Evolutionary conservation across 768 basidiomycete species (phyloP).

Genomic region (Coprinopsis strossmayeri): DNA sequence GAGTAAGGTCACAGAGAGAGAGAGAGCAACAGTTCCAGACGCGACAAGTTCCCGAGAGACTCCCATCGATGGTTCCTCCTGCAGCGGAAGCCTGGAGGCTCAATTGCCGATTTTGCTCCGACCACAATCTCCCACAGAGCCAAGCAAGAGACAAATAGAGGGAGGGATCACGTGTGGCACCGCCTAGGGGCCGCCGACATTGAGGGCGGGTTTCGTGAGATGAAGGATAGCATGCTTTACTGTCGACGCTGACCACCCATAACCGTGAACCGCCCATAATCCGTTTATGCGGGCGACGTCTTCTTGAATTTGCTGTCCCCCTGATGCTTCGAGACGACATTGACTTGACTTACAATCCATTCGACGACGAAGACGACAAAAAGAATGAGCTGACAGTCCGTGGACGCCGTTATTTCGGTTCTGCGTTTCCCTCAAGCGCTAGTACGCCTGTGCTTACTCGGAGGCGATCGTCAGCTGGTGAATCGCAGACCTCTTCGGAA

Average conservation of each 20-base stretch:
- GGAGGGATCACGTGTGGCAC: background rate
- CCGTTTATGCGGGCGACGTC: background rate
- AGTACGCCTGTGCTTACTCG: conserved; percentile 14
- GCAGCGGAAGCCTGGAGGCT: too few species aligned
- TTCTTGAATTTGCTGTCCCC: background rate
- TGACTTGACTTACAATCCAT: conserved; percentile 14
- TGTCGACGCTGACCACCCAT: background rate
- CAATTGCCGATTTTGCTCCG: too few species aligned
- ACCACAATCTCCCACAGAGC: background rate
- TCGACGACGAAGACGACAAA: conserved; percentile 8
- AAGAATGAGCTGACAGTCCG: conserved; percentile 8
- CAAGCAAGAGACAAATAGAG: background rate
- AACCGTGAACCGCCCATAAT: background rate
- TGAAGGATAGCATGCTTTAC: background rate
- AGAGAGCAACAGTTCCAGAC: too few species aligned
- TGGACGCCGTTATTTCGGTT: conserved; percentile 19
- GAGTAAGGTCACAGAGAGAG: too few species aligned
- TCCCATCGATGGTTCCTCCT: too few species aligned
- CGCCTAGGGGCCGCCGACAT: background rate
- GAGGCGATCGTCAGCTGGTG: conserved; percentile 17
- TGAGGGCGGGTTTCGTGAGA: background rate
- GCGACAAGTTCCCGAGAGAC: too few species aligned
- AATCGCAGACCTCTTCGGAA: conserved; percentile 7
- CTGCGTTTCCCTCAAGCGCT: conserved; percentile 23
- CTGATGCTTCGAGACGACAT: conserved; percentile 5